phyloP scores from a whole-genome alignment of 1,284 basidiomycete genomes.

The Rhodotorula sp. region DNA sequence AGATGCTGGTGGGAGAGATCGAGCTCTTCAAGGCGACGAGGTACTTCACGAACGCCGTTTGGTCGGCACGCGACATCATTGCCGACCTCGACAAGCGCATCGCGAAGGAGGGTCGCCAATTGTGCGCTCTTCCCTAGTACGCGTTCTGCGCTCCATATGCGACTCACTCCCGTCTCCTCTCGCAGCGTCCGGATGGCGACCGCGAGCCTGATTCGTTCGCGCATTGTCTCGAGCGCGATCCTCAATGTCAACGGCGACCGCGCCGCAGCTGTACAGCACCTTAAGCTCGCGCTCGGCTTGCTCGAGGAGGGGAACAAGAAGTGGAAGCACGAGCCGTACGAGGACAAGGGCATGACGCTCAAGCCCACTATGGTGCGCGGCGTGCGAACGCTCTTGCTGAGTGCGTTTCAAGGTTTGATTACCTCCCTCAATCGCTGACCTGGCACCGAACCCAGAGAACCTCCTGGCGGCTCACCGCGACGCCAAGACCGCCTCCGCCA shows the following conservation, averaged over 20 bases:
- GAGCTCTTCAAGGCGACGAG: neutral
- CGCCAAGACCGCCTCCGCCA: neutral
- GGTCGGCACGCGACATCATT: neutral
- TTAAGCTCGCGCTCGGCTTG: neutral
- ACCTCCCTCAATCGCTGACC: no score
- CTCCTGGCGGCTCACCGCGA: neutral
- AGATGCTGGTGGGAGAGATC: neutral
- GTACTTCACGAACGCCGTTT: neutral
- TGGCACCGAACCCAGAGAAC: neutral
- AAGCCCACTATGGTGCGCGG: no score
- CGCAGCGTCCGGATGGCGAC: neutral
- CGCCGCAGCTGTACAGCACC: neutral
- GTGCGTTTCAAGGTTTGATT: no score
- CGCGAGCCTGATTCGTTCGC: neutral
- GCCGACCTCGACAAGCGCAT: conserved; percentile 5
- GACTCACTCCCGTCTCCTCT: neutral
- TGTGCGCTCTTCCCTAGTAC: neutral
- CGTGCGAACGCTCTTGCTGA: no score
- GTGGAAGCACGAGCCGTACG: neutral
- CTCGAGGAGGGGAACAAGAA: neutral
- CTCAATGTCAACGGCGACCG: neutral
- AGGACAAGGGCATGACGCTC: neutral
- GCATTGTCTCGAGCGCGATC: neutral
- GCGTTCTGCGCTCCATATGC: neutral
- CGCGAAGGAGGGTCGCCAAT: neutral